phyloP scores from a whole-genome alignment of 2,329 filamentous ascomycete species.

The Cercospora sojina region DNA sequence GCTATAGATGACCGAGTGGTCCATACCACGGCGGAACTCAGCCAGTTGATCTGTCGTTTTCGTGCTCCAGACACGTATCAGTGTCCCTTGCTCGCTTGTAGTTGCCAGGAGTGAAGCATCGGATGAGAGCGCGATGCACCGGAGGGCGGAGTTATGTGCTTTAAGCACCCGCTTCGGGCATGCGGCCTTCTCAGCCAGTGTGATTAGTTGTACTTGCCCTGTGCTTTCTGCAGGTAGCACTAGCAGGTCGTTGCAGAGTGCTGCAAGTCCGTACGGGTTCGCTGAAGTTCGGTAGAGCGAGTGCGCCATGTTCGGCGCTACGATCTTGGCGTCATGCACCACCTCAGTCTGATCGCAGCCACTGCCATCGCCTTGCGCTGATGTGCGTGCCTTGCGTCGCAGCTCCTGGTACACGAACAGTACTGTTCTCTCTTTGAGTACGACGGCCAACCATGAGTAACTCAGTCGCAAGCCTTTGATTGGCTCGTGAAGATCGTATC shows the following conservation, averaged over 20 bases:
- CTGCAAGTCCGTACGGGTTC: slow-evolving; percentile 79
- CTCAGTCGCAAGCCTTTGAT: slow-evolving; percentile 78
- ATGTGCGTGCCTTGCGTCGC: slow-evolving; percentile 40
- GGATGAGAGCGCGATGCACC: slow-evolving; percentile 74
- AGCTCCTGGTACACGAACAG: slow-evolving; percentile 36
- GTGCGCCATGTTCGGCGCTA: slow-evolving; percentile 33
- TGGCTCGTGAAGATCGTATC: slow-evolving; percentile 74
- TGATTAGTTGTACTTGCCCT: slow-evolving; percentile 86
- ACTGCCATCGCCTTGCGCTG: slow-evolving; percentile 47
- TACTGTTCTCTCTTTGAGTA: slow-evolving; percentile 51
- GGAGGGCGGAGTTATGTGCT: slow-evolving; percentile 76
- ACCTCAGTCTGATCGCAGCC: slow-evolving; percentile 9
- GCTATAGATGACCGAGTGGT: slow-evolving; percentile 82
- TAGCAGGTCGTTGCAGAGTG: slow-evolving; percentile 69
- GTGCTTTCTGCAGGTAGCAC: slow-evolving; percentile 84
- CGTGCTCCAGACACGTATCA: slow-evolving; percentile 83
- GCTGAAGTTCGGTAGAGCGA: slow-evolving; percentile 81
- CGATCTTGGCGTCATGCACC: not conserved
- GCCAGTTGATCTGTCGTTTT: slow-evolving; percentile 75
- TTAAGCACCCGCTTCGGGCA: slow-evolving; percentile 81
- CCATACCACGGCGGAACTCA: slow-evolving; percentile 84
- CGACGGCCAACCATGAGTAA: slow-evolving; percentile 72
- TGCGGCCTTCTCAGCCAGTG: slow-evolving; percentile 67
- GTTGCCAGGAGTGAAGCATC: slow-evolving; percentile 83
- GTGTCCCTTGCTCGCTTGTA: slow-evolving; percentile 87